phyloP scores from a whole-genome alignment of 495 filamentous ascomycete genomes.

The Lophium mytilinum region DNA sequence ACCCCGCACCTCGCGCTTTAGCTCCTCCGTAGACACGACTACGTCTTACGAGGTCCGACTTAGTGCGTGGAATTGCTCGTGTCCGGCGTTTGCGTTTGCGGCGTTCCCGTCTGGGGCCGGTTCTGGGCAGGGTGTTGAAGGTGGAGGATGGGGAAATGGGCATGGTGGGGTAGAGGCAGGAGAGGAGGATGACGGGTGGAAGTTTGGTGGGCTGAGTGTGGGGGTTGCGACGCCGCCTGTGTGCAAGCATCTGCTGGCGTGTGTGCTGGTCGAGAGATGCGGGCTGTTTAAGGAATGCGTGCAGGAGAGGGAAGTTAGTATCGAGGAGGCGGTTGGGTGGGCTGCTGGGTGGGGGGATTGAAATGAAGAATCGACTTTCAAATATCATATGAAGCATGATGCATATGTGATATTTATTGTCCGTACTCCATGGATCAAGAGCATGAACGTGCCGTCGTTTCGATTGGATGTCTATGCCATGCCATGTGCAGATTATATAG shows the following conservation, averaged over 20 bases:
- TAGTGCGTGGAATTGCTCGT: slow-evolving; percentile 81
- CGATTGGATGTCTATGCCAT: neutral
- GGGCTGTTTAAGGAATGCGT: slow-evolving; percentile 48
- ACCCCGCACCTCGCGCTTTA: slow-evolving; percentile 14
- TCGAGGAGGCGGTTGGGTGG: slow-evolving; percentile 69
- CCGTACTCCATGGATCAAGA: too few species aligned
- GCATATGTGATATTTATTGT: too few species aligned
- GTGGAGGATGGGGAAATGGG: neutral
- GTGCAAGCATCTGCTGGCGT: slow-evolving; percentile 88
- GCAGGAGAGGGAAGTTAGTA: slow-evolving; percentile 44
- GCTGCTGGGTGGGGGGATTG: slow-evolving; percentile 51
- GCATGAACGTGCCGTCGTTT: too few species aligned
- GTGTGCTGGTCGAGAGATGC: slow-evolving; percentile 66
- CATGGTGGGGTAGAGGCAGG: neutral
- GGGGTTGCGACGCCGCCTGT: slow-evolving; percentile 44
- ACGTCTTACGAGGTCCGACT: slow-evolving; percentile 61
- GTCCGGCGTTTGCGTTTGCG: slow-evolving; percentile 69
- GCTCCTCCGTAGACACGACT: slow-evolving; percentile 24
- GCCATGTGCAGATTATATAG: neutral
- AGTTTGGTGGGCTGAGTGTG: slow-evolving; percentile 46
- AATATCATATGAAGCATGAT: neutral
- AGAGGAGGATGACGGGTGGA: slow-evolving; percentile 7
- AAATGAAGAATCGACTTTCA: slow-evolving; percentile 9
- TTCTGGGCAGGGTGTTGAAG: neutral
- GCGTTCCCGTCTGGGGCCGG: slow-evolving; percentile 46